phyloP scores from a whole-genome alignment of 345 rosid species.

The Pseudoturritis turrita region DNA sequence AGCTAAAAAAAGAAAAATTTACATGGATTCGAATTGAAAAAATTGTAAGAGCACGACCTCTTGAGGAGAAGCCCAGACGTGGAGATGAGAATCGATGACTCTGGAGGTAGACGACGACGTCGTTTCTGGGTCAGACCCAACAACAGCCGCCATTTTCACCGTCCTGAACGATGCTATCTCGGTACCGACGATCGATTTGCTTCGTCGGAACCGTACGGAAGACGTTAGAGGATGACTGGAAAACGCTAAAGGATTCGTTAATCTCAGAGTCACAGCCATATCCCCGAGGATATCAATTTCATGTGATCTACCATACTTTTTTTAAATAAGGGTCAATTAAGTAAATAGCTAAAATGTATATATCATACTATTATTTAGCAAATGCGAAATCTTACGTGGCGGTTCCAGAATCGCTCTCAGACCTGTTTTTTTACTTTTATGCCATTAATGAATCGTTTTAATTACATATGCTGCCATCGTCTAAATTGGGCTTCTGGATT shows the following conservation, averaged over 20 bases:
- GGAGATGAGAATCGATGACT: conserved; percentile 85
- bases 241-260: conserved; percentile 11
- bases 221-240: not conserved
- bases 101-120: conserved; percentile 27
- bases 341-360: no score
- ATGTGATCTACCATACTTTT: no score
- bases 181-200: not conserved
- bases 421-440: no score
- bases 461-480: no score
- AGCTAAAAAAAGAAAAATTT: not conserved
- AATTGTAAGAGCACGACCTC: conserved; percentile 43
- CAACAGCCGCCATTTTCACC: conserved; percentile 49
- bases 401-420: no score
- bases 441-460: no score
- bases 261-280: conserved; percentile 22
- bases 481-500: no score
- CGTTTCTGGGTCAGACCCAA: conserved; percentile 26
- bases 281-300: not conserved
- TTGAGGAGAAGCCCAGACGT: conserved; percentile 88
- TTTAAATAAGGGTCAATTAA: no score
- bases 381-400: no score
- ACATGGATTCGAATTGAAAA: not conserved
- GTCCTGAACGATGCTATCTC: conserved; percentile 21
- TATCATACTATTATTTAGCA: no score
- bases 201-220: not conserved